These are phyloP conservation scores for Colletotrichum paranaense DNA, from an alignment of 2,329 filamentous ascomycete genomes.

Conservation along the genomic window DNA sequence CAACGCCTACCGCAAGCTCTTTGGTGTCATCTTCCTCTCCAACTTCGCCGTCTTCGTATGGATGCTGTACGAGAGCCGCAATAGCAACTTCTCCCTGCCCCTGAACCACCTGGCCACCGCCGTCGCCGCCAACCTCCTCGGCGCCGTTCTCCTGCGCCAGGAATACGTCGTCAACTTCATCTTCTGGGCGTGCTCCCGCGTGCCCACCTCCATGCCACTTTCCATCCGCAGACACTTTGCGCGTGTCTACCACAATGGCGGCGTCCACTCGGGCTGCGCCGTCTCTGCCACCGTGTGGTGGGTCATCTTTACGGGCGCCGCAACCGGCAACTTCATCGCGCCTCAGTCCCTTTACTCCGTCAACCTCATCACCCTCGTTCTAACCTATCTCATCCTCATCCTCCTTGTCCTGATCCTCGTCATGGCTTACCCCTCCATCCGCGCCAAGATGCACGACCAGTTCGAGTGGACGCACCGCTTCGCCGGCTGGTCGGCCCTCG, in stretches of 20 bases:
- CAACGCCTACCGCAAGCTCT: conserved; percentile 67
- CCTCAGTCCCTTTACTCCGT: conserved; percentile 12
- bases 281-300: conserved; percentile 63
- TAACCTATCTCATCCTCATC: conserved; percentile 68
- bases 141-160: conserved; percentile 63
- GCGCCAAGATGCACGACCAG: conserved; percentile 71
- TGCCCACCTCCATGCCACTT: conserved; percentile 59
- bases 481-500: conserved; percentile 74
- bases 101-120: conserved; percentile 53
- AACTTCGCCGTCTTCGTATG: conserved; percentile 61
- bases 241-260: conserved; percentile 64
- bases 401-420: conserved; percentile 70
- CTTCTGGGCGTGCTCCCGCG: conserved; percentile 58
- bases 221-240: conserved; percentile 58
- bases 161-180: conserved; percentile 64
- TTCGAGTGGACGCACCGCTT: conserved; percentile 81
- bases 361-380: conserved; percentile 51
- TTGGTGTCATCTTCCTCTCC: conserved; percentile 61
- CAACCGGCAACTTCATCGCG: conserved; percentile 49
- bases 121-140: conserved; percentile 60
- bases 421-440: conserved; percentile 73
- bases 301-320: conserved; percentile 51
- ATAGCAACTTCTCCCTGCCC: conserved; percentile 41
- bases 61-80: conserved; percentile 46
- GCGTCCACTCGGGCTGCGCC: conserved; percentile 62